Percentiles rank a stretch among this genome's conserved stretches.
Evolutionary conservation across 306 rosid species (phyloP).

Genomic region (Corylus americana): DNA sequence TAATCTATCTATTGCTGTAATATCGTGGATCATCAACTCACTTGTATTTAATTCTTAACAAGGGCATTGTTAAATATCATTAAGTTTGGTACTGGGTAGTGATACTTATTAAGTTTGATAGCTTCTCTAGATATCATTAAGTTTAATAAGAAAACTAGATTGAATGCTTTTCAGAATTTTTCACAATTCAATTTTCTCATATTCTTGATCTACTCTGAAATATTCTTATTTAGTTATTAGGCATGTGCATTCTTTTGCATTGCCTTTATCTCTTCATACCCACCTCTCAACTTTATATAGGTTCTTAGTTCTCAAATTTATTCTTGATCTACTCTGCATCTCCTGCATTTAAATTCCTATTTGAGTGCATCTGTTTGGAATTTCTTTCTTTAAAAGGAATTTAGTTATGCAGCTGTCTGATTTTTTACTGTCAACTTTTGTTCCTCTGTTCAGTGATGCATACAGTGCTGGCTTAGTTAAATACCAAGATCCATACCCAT

Average conservation of each 20-base stretch:
- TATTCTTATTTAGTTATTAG: neutral
- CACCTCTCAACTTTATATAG: neutral
- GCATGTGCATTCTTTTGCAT: neutral
- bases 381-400: slow-evolving; percentile 6
- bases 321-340: too few relatives aligned
- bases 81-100: neutral
- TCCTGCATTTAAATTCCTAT: neutral
- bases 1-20: neutral
- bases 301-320: neutral
- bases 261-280: slow-evolving; percentile 1
- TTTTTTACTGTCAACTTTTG: slow-evolving; percentile 19
- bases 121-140: neutral
- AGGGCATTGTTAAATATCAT: neutral
- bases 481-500: slow-evolving; percentile 78
- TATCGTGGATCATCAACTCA: neutral
- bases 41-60: neutral
- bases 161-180: neutral
- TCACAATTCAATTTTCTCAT: neutral
- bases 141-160: neutral
- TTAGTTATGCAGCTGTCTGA: slow-evolving; percentile 13
- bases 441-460: slow-evolving; percentile 73
- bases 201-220: neutral
- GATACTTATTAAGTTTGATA: neutral
- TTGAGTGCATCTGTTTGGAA: neutral
- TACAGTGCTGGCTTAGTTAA: slow-evolving; percentile 73